Evolutionary conservation across 352 stramenopile genomes (phyloP).

Genomic region (Globisporangium alternatum): DNA sequence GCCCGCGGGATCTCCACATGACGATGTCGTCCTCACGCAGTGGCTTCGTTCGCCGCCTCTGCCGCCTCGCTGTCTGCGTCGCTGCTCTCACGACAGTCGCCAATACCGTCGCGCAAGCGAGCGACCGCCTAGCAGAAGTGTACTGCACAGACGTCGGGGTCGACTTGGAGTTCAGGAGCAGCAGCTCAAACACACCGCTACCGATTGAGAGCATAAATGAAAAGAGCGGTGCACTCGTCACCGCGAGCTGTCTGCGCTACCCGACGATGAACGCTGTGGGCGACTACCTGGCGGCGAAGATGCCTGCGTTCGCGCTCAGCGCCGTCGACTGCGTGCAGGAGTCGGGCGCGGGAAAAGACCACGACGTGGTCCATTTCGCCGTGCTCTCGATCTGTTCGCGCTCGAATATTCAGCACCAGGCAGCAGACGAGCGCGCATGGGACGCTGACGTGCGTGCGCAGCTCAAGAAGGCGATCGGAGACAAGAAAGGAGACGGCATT

Average conservation of each 20-base stretch:
- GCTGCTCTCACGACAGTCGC: conserved; percentile 4
- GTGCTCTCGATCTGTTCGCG: conserved; percentile 41
- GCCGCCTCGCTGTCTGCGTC: neutral
- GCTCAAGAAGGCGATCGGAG: conserved; percentile 13
- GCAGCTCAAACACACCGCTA: conserved; percentile 12
- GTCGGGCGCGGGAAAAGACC: conserved; percentile 26
- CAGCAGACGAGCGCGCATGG: conserved; percentile 24
- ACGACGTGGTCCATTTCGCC: conserved; percentile 29
- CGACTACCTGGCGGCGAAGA: conserved; percentile 28
- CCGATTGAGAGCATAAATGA: conserved; percentile 10
- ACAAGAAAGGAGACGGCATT: conserved; percentile 15
- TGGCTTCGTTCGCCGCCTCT: neutral
- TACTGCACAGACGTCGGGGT: conserved; percentile 46
- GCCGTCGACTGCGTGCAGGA: conserved; percentile 41
- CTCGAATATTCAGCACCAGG: conserved; percentile 35
- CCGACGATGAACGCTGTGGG: conserved; percentile 31
- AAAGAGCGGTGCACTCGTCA: neutral
- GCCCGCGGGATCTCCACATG: neutral
- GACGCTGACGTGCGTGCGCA: conserved; percentile 23
- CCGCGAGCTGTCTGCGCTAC: conserved; percentile 33
- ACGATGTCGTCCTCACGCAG: conserved; percentile 5
- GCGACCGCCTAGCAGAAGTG: conserved; percentile 18
- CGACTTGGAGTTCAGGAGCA: conserved; percentile 34
- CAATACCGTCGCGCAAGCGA: neutral
- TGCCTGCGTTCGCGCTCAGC: conserved; percentile 35